These are phyloP conservation scores for Primulina tabacum DNA, from an alignment of 257 asterid genomes.

Conservation along the genomic window DNA sequence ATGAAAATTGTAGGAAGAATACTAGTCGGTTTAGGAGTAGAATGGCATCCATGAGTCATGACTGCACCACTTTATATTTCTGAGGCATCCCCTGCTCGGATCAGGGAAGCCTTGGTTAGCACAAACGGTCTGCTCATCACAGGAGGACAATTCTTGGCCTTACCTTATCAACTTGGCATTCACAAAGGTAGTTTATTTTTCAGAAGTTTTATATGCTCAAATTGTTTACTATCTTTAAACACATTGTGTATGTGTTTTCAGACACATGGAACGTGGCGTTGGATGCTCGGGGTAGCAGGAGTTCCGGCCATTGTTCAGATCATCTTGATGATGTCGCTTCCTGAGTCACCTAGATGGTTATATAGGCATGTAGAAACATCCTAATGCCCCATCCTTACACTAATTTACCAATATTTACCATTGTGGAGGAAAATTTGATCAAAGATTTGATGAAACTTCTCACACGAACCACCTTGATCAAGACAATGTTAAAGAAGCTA, in stretches of 20 bases:
- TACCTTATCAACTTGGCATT: conserved; percentile 77
- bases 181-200: conserved; percentile 40
- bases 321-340: conserved; percentile 66
- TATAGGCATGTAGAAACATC: conserved; percentile 47
- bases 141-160: conserved; percentile 67
- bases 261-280: conserved; percentile 75
- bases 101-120: conserved; percentile 78
- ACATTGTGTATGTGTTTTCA: conserved; percentile 15
- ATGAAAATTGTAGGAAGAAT: conserved; percentile 66
- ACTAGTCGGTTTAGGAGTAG: conserved; percentile 79
- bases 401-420: background rate
- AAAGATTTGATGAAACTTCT: background rate
- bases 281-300: conserved; percentile 93
- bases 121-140: conserved; percentile 78
- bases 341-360: conserved; percentile 80
- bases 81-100: conserved; percentile 80
- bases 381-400: background rate
- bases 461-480: conserved; percentile 20
- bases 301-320: conserved; percentile 68
- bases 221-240: background rate
- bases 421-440: background rate
- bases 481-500: conserved; percentile 64
- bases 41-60: conserved; percentile 66
- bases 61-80: conserved; percentile 73
- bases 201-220: background rate